Evolutionary conservation across 1,284 basidiomycete species (phyloP).

Genomic region (Schizophyllum amplum): DNA sequence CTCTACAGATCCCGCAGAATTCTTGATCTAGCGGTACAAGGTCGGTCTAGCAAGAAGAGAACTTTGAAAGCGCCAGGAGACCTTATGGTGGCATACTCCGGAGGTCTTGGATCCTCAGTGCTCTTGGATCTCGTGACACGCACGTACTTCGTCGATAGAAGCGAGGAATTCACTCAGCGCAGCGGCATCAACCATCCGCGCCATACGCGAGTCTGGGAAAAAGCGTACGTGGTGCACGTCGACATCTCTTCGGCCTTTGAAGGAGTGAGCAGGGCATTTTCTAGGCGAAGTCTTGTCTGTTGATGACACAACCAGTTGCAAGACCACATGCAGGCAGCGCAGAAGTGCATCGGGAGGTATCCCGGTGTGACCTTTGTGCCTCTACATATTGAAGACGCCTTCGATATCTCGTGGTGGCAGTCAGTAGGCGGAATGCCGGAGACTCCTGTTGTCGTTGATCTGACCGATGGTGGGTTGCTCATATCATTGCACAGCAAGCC

Average conservation of each 20-base stretch:
- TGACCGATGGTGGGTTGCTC: conserved; percentile 4
- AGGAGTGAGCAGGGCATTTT: conserved; percentile 37
- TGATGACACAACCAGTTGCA: conserved; percentile 30
- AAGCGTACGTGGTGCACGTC: conserved; percentile 57
- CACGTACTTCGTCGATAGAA: conserved; percentile 43
- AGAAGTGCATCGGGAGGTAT: conserved; percentile 36
- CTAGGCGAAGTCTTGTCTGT: neutral
- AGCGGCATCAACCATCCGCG: conserved; percentile 57
- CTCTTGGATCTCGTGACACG: conserved; percentile 60
- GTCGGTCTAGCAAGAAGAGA: conserved; percentile 38
- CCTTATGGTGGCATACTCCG: conserved; percentile 61
- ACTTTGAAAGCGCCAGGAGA: conserved; percentile 59
- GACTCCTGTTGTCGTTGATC: neutral
- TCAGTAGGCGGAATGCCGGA: neutral
- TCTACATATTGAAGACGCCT: conserved; percentile 17
- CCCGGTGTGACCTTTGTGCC: conserved; percentile 46
- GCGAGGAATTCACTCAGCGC: conserved; percentile 31
- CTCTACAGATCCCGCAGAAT: conserved; percentile 55
- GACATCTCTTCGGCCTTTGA: conserved; percentile 57
- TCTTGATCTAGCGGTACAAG: conserved; percentile 59
- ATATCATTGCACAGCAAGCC: conserved; percentile 11
- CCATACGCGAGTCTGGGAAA: conserved; percentile 54
- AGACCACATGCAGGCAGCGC: conserved; percentile 48
- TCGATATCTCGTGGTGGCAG: neutral
- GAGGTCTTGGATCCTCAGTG: conserved; percentile 65